Conservation (phyloP, 768 basidiomycete species). For the Pholiota conissans region DNA sequence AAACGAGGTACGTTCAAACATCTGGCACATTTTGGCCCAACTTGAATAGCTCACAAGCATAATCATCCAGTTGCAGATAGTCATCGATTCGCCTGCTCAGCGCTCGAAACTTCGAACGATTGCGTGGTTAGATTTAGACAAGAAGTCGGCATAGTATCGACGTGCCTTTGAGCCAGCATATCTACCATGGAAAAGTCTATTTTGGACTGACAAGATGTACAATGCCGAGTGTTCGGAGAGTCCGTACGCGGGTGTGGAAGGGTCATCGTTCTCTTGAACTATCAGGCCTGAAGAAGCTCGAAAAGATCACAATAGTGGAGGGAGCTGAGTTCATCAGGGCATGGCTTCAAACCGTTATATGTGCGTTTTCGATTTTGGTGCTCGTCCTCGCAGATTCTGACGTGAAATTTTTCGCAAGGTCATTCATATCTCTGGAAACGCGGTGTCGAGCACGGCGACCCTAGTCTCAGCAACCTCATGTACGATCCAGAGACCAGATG, state of each 20-base stretch:
- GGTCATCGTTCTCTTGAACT: constrained; percentile 7
- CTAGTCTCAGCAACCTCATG: constrained; percentile 32
- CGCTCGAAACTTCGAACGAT: no score
- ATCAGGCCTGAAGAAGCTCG: constrained; percentile 1
- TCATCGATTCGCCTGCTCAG: no score
- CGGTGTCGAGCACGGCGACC: constrained; percentile 28
- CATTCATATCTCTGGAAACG: constrained; percentile 31
- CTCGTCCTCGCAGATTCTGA: neutral
- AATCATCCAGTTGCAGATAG: no score
- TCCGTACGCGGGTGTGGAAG: neutral
- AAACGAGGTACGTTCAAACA: no score
- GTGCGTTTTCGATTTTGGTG: no score
- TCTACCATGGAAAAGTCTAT: no score
- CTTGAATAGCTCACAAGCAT: no score
- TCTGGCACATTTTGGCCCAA: no score
- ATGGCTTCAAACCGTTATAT: constrained; percentile 10
- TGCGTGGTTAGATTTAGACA: no score
- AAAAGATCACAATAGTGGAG: neutral
- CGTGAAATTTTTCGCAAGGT: neutral
- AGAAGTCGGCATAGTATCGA: no score
- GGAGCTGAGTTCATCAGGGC: constrained; percentile 5
- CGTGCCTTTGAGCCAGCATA: no score
- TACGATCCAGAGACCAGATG: constrained; percentile 12
- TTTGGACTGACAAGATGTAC: neutral
- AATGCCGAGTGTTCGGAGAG: constrained; percentile 8